Percentiles rank a stretch among this genome's conserved stretches.
phyloP scores from a whole-genome alignment of 176 grass and related monocot species.

The Typha latifolia region DNA sequence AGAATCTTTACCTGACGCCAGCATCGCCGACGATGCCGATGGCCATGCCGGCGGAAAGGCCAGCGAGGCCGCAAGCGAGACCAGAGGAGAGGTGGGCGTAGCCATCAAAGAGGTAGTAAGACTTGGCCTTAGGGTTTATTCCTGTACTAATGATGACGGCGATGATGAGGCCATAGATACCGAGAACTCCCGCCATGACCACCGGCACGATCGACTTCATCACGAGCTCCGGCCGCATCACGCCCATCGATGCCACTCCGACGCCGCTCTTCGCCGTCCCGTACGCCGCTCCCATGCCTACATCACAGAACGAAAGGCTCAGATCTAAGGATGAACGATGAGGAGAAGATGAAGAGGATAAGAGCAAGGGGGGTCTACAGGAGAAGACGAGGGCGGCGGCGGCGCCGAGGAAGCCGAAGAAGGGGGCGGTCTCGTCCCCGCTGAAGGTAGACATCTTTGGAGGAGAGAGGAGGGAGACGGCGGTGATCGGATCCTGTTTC shows the following conservation, averaged over 20 bases:
- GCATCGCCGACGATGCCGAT: slow-evolving; percentile 63
- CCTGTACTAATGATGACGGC: slow-evolving; percentile 68
- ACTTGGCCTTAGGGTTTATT: slow-evolving; percentile 75
- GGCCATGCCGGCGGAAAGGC: slow-evolving; percentile 56
- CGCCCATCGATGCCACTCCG: slow-evolving; percentile 58
- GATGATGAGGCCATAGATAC: slow-evolving; percentile 63
- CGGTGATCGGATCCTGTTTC: neutral
- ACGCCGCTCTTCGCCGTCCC: slow-evolving; percentile 64
- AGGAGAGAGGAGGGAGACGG: neutral
- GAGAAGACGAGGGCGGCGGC: slow-evolving; percentile 31
- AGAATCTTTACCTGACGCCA: slow-evolving; percentile 38
- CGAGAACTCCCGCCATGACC: slow-evolving; percentile 66
- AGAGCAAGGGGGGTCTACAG: slow-evolving; percentile 3
- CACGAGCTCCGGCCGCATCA: slow-evolving; percentile 63
- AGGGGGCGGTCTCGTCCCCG: slow-evolving; percentile 29
- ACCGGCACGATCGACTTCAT: slow-evolving; percentile 77
- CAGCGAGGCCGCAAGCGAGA: slow-evolving; percentile 53
- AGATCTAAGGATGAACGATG: neutral
- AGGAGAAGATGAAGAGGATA: neutral
- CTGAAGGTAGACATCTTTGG: slow-evolving; percentile 17
- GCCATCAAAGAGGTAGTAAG: slow-evolving; percentile 58
- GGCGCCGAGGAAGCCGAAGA: slow-evolving; percentile 26
- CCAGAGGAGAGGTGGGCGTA: slow-evolving; percentile 56
- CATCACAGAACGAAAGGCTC: neutral
- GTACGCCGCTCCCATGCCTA: slow-evolving; percentile 67